Percentiles rank a stretch among this genome's conserved stretches.
Conservation (phyloP, 371 early-diverging fungal species). For the Rhizopus microsporus region DNA sequence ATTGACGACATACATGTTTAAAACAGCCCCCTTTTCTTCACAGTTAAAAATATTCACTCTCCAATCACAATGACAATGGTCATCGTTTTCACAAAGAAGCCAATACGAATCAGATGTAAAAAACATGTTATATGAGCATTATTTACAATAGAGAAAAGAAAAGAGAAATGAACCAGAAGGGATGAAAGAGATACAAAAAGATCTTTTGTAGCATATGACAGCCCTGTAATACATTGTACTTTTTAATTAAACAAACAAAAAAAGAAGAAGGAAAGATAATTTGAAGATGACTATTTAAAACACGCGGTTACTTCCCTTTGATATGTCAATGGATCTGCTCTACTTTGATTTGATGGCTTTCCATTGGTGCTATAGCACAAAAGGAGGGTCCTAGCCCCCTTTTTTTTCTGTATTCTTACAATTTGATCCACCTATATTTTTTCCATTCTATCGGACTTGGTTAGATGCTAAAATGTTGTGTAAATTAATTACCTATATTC, state of each 20-base stretch:
- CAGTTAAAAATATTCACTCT: conserved; percentile 32
- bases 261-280: too few species aligned
- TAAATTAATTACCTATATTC: too few species aligned
- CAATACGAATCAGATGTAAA: conserved; percentile 23
- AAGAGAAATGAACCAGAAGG: background rate
- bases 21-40: conserved; percentile 19
- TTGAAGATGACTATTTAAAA: too few species aligned
- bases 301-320: too few species aligned
- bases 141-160: conserved; percentile 6
- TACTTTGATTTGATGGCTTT: too few species aligned
- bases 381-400: too few species aligned
- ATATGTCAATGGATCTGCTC: too few species aligned
- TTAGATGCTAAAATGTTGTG: too few species aligned
- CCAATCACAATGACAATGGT: conserved; percentile 43
- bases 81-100: conserved; percentile 29
- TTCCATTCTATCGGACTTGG: too few species aligned
- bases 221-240: conserved; percentile 1
- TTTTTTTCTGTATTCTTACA: too few species aligned
- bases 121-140: background rate
- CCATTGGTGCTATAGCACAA: too few species aligned
- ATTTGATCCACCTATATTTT: too few species aligned
- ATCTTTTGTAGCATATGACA: background rate
- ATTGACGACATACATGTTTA: conserved; percentile 30
- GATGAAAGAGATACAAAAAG: conserved; percentile 8
- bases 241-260: background rate